These are phyloP conservation scores for Pyricularia grisea DNA, from an alignment of 2,329 filamentous ascomycete genomes.

Conservation along the genomic window DNA sequence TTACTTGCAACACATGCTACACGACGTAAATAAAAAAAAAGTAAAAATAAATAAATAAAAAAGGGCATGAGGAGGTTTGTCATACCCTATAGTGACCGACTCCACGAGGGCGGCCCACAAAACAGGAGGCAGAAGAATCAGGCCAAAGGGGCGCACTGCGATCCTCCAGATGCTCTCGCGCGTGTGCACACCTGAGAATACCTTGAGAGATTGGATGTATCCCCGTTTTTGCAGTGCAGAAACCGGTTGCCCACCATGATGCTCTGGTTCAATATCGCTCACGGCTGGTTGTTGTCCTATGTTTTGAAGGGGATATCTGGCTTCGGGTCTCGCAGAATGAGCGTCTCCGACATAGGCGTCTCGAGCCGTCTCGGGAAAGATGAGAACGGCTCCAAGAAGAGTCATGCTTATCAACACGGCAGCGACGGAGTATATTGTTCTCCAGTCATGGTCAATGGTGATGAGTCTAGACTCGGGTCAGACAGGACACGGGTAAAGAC, in stretches of 20 bases:
- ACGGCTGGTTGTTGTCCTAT: slow-evolving; percentile 9
- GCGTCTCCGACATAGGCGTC: slow-evolving; percentile 28
- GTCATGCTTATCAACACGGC: slow-evolving; percentile 37
- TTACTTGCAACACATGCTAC: not conserved
- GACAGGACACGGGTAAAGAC: slow-evolving; percentile 12
- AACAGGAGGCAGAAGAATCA: slow-evolving; percentile 41
- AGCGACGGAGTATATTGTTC: slow-evolving; percentile 41
- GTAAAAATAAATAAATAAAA: too few relatives aligned
- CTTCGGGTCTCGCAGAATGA: slow-evolving; percentile 14
- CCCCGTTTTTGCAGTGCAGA: slow-evolving; percentile 13
- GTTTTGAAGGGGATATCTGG: slow-evolving; percentile 9
- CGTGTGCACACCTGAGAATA: slow-evolving; percentile 33
- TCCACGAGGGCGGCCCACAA: slow-evolving; percentile 46
- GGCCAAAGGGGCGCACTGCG: slow-evolving; percentile 36
- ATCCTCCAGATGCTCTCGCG: slow-evolving; percentile 36
- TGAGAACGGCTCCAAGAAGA: slow-evolving; percentile 38
- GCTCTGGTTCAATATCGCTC: not conserved
- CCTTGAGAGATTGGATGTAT: slow-evolving; percentile 24
- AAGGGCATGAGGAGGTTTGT: not conserved
- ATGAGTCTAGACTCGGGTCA: slow-evolving; percentile 29
- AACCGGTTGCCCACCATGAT: not conserved
- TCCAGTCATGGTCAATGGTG: slow-evolving; percentile 36
- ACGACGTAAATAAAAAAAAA: not conserved
- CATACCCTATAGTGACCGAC: slow-evolving; percentile 35
- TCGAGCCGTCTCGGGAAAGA: slow-evolving; percentile 42